phyloP scores from a whole-genome alignment of 768 basidiomycete species.

The Boletus rex-veris region DNA sequence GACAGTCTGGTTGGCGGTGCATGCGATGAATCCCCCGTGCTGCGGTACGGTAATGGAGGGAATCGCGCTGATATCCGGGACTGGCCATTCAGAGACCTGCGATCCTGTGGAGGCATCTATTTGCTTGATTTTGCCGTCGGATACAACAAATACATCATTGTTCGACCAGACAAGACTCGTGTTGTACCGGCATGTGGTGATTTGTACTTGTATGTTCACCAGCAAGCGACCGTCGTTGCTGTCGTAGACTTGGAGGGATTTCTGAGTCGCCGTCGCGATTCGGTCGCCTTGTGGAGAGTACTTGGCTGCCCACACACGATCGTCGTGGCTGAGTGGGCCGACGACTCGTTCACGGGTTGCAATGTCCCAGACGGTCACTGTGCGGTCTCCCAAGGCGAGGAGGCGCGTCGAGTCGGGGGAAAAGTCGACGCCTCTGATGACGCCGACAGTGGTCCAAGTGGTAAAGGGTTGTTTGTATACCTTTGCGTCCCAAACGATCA shows the following conservation, averaged over 20 bases:
- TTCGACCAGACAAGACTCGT: neutral
- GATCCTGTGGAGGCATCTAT: neutral
- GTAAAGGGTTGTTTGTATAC: neutral
- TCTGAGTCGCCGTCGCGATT: neutral
- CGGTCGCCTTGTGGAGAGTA: neutral
- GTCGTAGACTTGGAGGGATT: neutral
- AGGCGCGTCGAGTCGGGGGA: slow-evolving; percentile 4
- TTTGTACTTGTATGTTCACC: neutral
- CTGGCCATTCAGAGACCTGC: neutral
- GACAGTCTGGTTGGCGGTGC: neutral
- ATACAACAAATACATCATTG: neutral
- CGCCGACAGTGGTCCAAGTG: no score
- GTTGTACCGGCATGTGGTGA: neutral
- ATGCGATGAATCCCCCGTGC: neutral
- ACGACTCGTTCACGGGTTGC: neutral
- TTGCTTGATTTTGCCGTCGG: neutral
- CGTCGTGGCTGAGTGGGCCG: neutral
- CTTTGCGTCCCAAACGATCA: neutral
- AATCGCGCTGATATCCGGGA: accelerated
- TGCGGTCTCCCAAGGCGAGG: neutral
- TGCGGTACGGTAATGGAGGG: neutral
- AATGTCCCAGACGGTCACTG: neutral
- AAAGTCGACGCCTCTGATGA: neutral
- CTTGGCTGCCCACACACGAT: neutral
- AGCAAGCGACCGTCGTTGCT: neutral